Conservation (phyloP, 345 rosid species). For the Citrus maxima region DNA sequence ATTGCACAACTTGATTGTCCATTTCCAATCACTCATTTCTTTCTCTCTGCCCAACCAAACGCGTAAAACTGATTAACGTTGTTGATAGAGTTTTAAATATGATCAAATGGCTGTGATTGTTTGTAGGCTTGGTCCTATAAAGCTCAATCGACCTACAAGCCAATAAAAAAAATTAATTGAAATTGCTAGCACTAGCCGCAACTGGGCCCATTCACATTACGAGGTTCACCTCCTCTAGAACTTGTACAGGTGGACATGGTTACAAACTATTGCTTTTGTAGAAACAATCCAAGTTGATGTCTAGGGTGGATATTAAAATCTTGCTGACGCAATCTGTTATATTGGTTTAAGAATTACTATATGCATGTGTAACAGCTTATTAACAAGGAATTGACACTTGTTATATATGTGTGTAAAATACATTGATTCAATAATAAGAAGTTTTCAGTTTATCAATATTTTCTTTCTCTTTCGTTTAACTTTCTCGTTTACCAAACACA, state of each 20-base stretch:
- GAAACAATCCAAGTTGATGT: too few relatives aligned
- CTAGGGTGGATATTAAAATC: too few relatives aligned
- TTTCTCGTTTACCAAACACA: too few relatives aligned
- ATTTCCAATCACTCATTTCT: not conserved
- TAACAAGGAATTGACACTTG: conserved; percentile 21
- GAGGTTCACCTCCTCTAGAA: not conserved
- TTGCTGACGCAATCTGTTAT: too few relatives aligned
- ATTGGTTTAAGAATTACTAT: too few relatives aligned
- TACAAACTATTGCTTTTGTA: not conserved
- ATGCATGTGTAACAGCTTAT: too few relatives aligned
- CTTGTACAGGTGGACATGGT: not conserved
- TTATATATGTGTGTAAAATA: too few relatives aligned
- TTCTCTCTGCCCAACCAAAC: too few relatives aligned
- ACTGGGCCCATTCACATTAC: not conserved
- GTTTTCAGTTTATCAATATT: too few relatives aligned
- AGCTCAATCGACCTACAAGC: not conserved
- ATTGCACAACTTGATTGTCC: not conserved
- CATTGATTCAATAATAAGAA: too few relatives aligned
- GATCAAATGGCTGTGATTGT: not conserved
- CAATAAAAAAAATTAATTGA: not conserved
- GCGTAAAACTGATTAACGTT: not conserved
- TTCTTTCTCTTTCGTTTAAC: too few relatives aligned
- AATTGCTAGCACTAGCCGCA: not conserved
- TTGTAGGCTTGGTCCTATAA: not conserved
- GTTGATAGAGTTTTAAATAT: not conserved